phyloP scores from a whole-genome alignment of 2,329 filamentous ascomycete species.

The Bipolaris victoriae region DNA sequence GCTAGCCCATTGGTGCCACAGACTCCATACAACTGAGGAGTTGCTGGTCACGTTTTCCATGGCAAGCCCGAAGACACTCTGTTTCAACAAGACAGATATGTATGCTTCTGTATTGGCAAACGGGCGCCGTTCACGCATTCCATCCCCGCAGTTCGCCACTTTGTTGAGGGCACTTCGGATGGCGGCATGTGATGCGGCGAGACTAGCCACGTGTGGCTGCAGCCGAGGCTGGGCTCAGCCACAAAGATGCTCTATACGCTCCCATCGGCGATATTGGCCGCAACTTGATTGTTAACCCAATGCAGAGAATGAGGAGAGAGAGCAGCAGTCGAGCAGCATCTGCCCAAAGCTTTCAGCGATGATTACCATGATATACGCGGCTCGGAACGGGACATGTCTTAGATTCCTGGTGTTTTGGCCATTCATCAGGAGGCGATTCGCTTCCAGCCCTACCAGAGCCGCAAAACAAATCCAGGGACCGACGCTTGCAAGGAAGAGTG shows the following conservation, averaged over 20 bases:
- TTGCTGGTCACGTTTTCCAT: not conserved
- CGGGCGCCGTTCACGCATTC: not conserved
- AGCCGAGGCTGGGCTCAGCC: slow-evolving; percentile 11
- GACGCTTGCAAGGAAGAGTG: slow-evolving; percentile 11
- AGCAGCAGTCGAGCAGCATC: not conserved
- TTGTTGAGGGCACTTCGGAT: slow-evolving; percentile 3
- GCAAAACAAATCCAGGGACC: slow-evolving; percentile 13
- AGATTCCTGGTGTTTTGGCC: not conserved
- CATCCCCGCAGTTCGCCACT: not conserved
- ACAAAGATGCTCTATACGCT: not conserved
- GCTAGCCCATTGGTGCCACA: slow-evolving; percentile 18
- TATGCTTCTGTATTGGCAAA: not conserved
- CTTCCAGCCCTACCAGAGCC: slow-evolving; percentile 14
- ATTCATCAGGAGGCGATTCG: not conserved
- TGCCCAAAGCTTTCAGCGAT: not conserved
- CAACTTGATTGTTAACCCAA: not conserved
- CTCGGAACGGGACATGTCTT: not conserved
- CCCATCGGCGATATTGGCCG: slow-evolving; percentile 6
- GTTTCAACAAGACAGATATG: not conserved
- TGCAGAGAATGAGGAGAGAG: not conserved
- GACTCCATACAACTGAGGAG: not conserved
- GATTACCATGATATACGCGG: not conserved
- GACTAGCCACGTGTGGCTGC: slow-evolving; percentile 16
- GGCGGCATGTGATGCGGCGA: slow-evolving; percentile 7
- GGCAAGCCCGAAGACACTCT: not conserved